phyloP scores from a whole-genome alignment of 345 rosid species.

The Schrenkiella parvula region DNA sequence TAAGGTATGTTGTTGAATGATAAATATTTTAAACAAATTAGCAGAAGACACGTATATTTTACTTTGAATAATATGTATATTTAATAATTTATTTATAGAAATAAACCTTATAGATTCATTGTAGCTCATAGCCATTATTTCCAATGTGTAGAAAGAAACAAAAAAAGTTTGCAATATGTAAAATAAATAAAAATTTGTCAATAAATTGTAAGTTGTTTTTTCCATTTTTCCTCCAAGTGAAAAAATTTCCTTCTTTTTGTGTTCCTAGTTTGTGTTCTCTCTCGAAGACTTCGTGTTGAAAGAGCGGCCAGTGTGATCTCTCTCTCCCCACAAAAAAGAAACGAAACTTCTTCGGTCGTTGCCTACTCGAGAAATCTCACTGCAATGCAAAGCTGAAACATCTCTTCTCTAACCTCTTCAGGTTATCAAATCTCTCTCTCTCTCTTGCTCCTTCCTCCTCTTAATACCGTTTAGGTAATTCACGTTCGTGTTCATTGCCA shows the following conservation, averaged over 20 bases:
- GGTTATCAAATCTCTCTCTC: conserved; percentile 4
- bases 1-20: too few relatives aligned
- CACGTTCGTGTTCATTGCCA: conserved; percentile 10
- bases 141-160: background rate
- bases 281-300: conserved; percentile 14
- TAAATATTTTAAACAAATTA: too few relatives aligned
- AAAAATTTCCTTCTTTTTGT: background rate
- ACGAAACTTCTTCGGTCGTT: conserved; percentile 19
- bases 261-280: background rate
- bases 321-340: background rate
- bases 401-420: background rate
- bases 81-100: too few relatives aligned
- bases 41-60: too few relatives aligned
- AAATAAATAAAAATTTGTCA: background rate
- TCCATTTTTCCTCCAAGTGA: background rate
- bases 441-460: background rate
- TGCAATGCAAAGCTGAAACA: conserved; percentile 17
- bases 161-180: background rate
- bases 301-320: conserved; percentile 24
- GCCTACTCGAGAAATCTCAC: conserved; percentile 8
- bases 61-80: too few relatives aligned
- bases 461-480: background rate
- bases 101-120: too few relatives aligned
- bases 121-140: too few relatives aligned
- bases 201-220: background rate